phyloP scores from a whole-genome alignment of 306 rosid genomes.

The Corylus avellana region DNA sequence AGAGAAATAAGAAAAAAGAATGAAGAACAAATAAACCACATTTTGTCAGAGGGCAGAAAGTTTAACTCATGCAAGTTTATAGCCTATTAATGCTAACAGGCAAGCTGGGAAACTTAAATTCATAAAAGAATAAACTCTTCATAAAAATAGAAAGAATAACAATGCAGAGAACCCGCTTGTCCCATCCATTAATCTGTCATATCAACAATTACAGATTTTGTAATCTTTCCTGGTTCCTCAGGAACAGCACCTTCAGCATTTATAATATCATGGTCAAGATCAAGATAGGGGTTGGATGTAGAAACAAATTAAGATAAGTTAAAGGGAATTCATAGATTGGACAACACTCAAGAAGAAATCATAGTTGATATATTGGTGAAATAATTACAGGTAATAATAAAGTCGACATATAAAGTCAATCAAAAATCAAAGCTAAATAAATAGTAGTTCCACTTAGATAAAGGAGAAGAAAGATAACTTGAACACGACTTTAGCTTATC shows the following conservation, averaged over 20 bases:
- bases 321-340: neutral
- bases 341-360: neutral
- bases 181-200: neutral
- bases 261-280: neutral
- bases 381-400: neutral
- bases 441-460: neutral
- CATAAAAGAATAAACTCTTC: neutral
- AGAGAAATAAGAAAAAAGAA: neutral
- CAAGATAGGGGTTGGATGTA: neutral
- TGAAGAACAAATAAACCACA: neutral
- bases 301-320: neutral
- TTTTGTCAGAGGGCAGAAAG: neutral
- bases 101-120: neutral
- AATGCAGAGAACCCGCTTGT: neutral
- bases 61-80: neutral
- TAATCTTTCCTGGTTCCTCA: too few relatives aligned
- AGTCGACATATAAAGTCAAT: neutral
- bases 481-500: neutral
- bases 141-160: neutral
- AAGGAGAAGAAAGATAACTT: neutral
- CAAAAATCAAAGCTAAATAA: neutral
- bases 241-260: neutral
- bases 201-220: neutral
- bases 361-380: neutral
- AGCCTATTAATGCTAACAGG: neutral